A percentile compares a stretch with the other conserved stretches of the same genome.
Evolutionary conservation across 2,329 filamentous ascomycete genomes (phyloP).

Genomic region (Tolypocladium cylindrosporum): DNA sequence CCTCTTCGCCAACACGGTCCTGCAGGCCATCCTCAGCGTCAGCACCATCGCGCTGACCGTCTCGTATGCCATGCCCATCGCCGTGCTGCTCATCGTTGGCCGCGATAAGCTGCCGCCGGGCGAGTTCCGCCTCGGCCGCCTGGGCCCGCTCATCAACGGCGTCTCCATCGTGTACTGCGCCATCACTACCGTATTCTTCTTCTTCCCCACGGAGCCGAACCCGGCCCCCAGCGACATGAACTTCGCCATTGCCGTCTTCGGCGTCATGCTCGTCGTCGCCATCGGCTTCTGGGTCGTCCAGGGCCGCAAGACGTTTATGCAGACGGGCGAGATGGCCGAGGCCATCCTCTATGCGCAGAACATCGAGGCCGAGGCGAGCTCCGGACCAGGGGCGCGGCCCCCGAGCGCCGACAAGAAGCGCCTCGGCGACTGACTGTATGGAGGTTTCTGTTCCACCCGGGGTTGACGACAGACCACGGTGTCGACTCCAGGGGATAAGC

Average conservation of each 20-base stretch:
- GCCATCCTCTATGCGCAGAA: constrained; percentile 7
- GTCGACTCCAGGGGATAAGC: neutral
- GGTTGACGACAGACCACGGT: neutral
- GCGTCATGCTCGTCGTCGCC: constrained; percentile 40
- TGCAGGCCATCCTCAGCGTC: constrained; percentile 43
- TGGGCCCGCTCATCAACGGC: constrained; percentile 35
- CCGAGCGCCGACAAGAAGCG: neutral
- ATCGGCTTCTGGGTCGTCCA: constrained; percentile 39
- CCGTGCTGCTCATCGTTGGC: constrained; percentile 35
- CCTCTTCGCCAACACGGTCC: constrained; percentile 41
- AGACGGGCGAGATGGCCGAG: constrained; percentile 8
- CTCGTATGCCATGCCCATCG: constrained; percentile 37
- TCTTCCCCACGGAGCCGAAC: constrained; percentile 37
- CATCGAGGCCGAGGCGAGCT: neutral
- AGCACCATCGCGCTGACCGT: constrained; percentile 47
- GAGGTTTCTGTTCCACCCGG: neutral
- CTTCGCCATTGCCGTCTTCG: constrained; percentile 47
- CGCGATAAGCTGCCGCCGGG: constrained; percentile 40
- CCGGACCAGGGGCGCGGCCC: neutral
- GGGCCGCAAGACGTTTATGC: constrained; percentile 24
- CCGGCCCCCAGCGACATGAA: constrained; percentile 42
- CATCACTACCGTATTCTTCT: constrained; percentile 44
- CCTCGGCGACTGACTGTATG: neutral
- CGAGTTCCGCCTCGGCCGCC: constrained; percentile 33
- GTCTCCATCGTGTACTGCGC: constrained; percentile 39